These are phyloP conservation scores for Neurospora sp. DNA, from an alignment of 495 filamentous ascomycete genomes.

Conservation along the genomic window DNA sequence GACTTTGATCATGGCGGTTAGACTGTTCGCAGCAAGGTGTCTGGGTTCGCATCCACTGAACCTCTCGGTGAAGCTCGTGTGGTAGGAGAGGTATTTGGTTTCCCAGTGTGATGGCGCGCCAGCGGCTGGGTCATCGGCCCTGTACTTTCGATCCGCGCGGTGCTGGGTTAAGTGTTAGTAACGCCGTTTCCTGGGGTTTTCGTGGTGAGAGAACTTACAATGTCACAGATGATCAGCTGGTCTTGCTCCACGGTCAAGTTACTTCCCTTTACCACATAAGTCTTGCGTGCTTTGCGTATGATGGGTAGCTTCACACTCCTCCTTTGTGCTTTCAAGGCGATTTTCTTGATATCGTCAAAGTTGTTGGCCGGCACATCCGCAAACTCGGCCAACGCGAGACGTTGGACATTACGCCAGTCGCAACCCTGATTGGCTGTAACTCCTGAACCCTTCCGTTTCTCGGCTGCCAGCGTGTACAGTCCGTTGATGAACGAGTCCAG, in stretches of 20 bases:
- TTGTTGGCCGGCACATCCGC: neutral
- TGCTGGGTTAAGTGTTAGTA: neutral
- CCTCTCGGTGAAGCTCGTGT: constrained; percentile 2
- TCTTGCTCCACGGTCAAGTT: neutral
- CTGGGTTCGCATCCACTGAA: neutral
- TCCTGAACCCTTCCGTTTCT: neutral
- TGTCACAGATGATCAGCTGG: constrained; percentile 7
- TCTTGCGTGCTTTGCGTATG: constrained; percentile 1
- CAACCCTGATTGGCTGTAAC: neutral
- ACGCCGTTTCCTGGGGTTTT: neutral
- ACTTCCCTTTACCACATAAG: neutral
- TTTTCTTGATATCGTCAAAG: neutral
- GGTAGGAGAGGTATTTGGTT: constrained; percentile 1
- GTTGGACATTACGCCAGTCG: constrained; percentile 3
- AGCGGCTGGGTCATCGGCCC: neutral
- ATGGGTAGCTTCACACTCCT: constrained; percentile 8
- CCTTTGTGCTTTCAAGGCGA: constrained; percentile 1
- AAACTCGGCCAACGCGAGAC: neutral
- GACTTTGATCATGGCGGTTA: constrained; percentile 6
- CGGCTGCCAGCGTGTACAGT: neutral
- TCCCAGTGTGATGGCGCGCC: neutral
- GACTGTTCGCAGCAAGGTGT: neutral
- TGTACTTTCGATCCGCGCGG: neutral
- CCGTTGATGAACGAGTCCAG: neutral
- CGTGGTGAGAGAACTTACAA: neutral